phyloP scores from a whole-genome alignment of 139 green algal genomes.

The Picochlorum sp. region DNA sequence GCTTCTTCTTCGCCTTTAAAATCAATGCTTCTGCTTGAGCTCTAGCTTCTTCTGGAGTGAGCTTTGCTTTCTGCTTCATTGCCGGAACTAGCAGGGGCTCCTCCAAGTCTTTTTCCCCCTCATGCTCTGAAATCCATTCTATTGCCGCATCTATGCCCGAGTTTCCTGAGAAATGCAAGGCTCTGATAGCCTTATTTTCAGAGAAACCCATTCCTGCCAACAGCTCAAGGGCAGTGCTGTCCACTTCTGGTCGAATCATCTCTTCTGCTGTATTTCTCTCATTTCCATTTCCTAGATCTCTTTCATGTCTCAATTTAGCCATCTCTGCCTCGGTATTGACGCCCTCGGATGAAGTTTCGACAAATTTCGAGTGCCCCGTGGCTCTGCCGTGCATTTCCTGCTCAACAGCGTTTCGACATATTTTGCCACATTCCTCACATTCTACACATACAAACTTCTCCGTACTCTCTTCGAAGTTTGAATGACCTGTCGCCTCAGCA shows the following conservation, averaged over 20 bases:
- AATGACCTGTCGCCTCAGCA: slow-evolving; percentile 50
- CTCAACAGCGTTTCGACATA: slow-evolving; percentile 61
- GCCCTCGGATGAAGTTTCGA: slow-evolving; percentile 35
- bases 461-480: slow-evolving; percentile 69
- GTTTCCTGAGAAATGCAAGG: slow-evolving; percentile 51
- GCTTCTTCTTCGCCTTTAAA: slow-evolving; percentile 45
- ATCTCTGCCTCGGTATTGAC: slow-evolving; percentile 70
- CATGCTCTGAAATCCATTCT: slow-evolving; percentile 70
- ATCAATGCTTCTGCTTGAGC: slow-evolving; percentile 52
- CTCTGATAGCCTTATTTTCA: slow-evolving; percentile 25
- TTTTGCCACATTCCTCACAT: slow-evolving; percentile 71
- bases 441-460: slow-evolving; percentile 36
- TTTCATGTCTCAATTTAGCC: slow-evolving; percentile 28
- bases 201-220: slow-evolving; percentile 65
- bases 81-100: slow-evolving; percentile 61
- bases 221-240: slow-evolving; percentile 47
- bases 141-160: slow-evolving; percentile 52
- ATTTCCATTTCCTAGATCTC: slow-evolving; percentile 13
- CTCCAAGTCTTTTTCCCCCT: slow-evolving; percentile 60
- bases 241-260: slow-evolving; percentile 53
- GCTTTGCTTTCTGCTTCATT: slow-evolving; percentile 37
- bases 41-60: slow-evolving; percentile 66
- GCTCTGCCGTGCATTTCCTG: slow-evolving; percentile 62
- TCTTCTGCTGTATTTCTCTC: background rate
- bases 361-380: slow-evolving; percentile 63